A percentile compares a stretch with the other conserved stretches of the same genome.
These are phyloP conservation scores for Boletus reticulatus DNA, from an alignment of 768 basidiomycete species.

Conservation along the genomic window DNA sequence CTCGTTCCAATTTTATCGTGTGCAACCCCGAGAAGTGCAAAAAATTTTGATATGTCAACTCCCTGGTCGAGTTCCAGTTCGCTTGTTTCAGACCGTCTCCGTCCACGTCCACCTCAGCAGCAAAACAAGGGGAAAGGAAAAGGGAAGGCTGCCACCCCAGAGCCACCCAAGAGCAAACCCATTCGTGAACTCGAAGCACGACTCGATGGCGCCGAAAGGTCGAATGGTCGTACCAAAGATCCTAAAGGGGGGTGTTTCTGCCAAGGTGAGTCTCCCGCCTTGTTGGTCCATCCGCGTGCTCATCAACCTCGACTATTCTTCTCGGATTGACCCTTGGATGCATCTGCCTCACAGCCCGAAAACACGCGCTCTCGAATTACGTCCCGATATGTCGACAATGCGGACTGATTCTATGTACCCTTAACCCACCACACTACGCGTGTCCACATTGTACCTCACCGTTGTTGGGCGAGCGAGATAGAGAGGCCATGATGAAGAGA, in stretches of 20 bases:
- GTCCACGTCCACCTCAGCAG: constrained; percentile 25
- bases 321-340: background rate
- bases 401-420: constrained; percentile 58
- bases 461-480: constrained; percentile 36
- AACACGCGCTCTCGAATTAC: constrained; percentile 57
- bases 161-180: constrained; percentile 45
- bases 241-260: constrained; percentile 70
- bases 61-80: constrained; percentile 38
- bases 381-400: constrained; percentile 54
- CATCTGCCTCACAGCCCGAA: constrained; percentile 41
- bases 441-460: constrained; percentile 53
- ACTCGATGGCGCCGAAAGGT: constrained; percentile 37
- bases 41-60: constrained; percentile 16
- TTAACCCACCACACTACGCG: constrained; percentile 52
- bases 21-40: constrained; percentile 93
- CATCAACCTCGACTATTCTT: background rate
- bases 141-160: constrained; percentile 35
- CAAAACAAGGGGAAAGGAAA: constrained; percentile 34
- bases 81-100: constrained; percentile 56
- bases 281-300: background rate
- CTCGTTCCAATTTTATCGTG: constrained; percentile 99
- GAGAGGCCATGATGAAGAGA: constrained; percentile 37
- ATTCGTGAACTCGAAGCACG: constrained; percentile 49
- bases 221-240: constrained; percentile 43
- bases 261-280: constrained; percentile 42